Base-by-base conservation (phyloP, 2,329 filamentous ascomycete species). In the Botrytis cinerea region DNA sequence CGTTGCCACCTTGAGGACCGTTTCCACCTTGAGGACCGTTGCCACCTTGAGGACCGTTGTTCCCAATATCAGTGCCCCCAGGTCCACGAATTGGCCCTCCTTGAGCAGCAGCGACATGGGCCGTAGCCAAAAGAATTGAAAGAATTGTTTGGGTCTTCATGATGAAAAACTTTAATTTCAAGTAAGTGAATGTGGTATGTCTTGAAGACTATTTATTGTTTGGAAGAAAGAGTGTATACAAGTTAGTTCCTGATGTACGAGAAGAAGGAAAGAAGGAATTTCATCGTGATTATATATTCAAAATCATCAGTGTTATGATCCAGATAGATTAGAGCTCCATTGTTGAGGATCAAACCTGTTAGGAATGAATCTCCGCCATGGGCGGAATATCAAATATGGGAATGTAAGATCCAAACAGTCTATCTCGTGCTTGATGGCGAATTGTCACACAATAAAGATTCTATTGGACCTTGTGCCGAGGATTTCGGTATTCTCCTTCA, bases 161-260 rank as follows among this genome's bases (percentile, higher is more conserved):
- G 66, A 69, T 69, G 66, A 69, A 57, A 43, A n/a, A 25, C 10
- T 69, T 69, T 43, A n/a, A 57, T 57, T 25, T 22, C 54, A 69
- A 48, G 38, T 59, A 69, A 69, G 66, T 69, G 66, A 69, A 57
- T 57, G 66, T 69, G 48, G 46, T 54, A 32, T 25, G 66, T 57
- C 66, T 59, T 32, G 1, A 69, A 57, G 66, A 69, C 66, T 69
- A 59, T 57, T 69, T 69, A 57, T 69, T 57, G n/a, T 45, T 69
- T 69, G 66, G 51, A 57, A 57, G 48, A 69, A 69, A 69, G 66
- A 69, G 66, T 69, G 66, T 69, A 69, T 69, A 69, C 66, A 69
- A 69, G 66, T 69, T 69, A n/a, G 66, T 43, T 69, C 38, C 66
- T 69, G 66, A 25, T 69, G 48, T 43, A 59, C 35, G 48, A 32